Evolutionary conservation across 306 rosid species (phyloP), one percentile per base, ranked within the genome.

Genomic region (Dryas octopetala): DNA sequence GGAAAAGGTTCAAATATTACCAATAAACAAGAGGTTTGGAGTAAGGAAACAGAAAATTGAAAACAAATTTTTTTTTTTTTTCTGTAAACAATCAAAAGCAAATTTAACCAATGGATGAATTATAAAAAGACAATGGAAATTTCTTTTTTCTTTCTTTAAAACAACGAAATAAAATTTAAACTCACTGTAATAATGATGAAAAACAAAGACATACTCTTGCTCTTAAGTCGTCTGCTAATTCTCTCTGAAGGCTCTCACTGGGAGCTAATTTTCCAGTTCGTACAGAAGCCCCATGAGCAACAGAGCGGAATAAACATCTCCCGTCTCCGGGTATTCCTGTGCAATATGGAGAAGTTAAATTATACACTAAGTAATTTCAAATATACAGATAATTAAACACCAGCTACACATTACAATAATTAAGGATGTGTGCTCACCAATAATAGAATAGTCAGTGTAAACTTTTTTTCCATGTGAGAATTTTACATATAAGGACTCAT

Each of bases 311-410:
- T 87, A 95, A 74, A 78, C 98, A 95, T 79, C 98, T 85, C 59
- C 98, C 98, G 76, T 91, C 98, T 63, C 98, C 98, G 10, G 97
- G 98, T 81, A 91, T 91, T 84, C 98, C 98, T 95, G 85, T 65
- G 65, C 61, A 74, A 77, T 47, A 78, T 23, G 7, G 44, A 71
- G 79, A 66, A 55, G 57, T 80, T 55, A 45, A 52, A 45, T 15
- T 79, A 67, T 80, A 48, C 48, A 64, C 51, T 26, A 52, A 14
- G 26, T 23, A 17, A 63, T 41, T 70, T 62, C n/a, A 28, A 51
- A 51, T 9, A 51, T 28, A 60, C 3, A 73, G 61, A 61, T 32
- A 65, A 43, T 72, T 45, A 58, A 50, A 16, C 45, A 66, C 38
- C 78, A 44, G 65, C 6, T 51, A 58, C 51, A 71, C 15, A 9